Evolutionary conservation across 2,329 filamentous ascomycete species (phyloP), one percentile per base, ranked within the genome.

Genomic region (Nigrospora osmanthi): DNA sequence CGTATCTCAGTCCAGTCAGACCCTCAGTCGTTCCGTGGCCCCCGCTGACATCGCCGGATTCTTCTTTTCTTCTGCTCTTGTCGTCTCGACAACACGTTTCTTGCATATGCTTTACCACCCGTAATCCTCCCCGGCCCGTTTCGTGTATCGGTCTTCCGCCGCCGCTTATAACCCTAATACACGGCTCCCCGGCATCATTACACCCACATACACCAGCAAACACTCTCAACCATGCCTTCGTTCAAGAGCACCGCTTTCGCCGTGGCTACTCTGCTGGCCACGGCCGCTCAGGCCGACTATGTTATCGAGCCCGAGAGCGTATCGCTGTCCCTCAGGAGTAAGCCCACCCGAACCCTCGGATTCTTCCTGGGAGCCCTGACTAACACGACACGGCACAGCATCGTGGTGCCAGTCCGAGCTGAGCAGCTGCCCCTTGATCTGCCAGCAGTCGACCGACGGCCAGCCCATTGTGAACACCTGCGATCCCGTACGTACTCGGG

Each of bases 381-480:
- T 53, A 44, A 40, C 36, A 4, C 6, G 12, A 40, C 36, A 4
- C 7, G 12, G 12, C n/a, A 16, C 47, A 82, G 78, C 72, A 47
- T 57, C 59, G 11, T 91, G 86, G 86, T 91, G 86, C 63, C 48
- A 62, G 23, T 71, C 73, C 52, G 80, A 89, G 66, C 68, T 58
- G 52, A 70, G 72, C 54, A 73, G 77, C 43, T 90, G 86, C 67
- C 85, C 84, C 12, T 65, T 82, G 52, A 86, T 90, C 65, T 90
- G 86, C 73, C 66, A 78, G 42, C 82, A 89, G 53, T 60, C 59
- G 13, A 62, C 73, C 57, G 62, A 70, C 52, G 58, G 75, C 61
- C 72, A 68, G 38, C 78, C 75, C 30, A 49, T 70, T 38, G 63
- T 70, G 50, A 90, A 91, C 68, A 71, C 72, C 9, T 91, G 86